Evolutionary conservation across 1,284 basidiomycete genomes (phyloP), one percentile per base, ranked within the genome.

Genomic region (Trametes polyzona): DNA sequence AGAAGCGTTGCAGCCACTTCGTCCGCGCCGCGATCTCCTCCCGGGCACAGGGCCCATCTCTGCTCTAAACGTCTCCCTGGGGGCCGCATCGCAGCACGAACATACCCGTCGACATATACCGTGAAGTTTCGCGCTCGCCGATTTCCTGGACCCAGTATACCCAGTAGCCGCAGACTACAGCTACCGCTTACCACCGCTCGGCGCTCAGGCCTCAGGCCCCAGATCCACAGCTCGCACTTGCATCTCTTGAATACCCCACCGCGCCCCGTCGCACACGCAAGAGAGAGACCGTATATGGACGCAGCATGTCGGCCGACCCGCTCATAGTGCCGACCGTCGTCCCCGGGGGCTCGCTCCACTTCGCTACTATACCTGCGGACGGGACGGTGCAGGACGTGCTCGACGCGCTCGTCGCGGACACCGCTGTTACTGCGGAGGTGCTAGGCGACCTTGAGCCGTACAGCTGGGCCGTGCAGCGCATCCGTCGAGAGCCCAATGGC

Each of bases 381-480:
- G 84, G 81, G 39, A 82, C 77, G 1, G 81, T 79, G 14, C 77
- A 83, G 64, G 83, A 88, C 66, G 82, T 89, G 8, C 77, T 90
- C 39, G 72, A 83, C 52, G 68, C 70, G 32, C 71, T 91, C 39
- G 67, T 79, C 36, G 63, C 69, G 16, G 65, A 75, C 23, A 75
- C 80, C 27, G 81, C 83, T 21, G 77, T 87, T 51, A 79, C 73
- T 62, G 64, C 71, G 14, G 86, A 87, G 39, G 72, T 86, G 16
- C 74, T 88, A 4, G 84, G 82, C 12, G 81, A 83, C 61, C 71
- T 86, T 27, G 71, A 80, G 47, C 79, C 83, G 32, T 71, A 70
- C 52, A 82, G 80, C 10, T 92, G 90, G 89, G 86, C 82, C 21
- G 71, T 92, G 54, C 89, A 90, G 71, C 75, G 68, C 52, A 80